Conservation (phyloP, 345 rosid species). For the Turritis glabra region DNA sequence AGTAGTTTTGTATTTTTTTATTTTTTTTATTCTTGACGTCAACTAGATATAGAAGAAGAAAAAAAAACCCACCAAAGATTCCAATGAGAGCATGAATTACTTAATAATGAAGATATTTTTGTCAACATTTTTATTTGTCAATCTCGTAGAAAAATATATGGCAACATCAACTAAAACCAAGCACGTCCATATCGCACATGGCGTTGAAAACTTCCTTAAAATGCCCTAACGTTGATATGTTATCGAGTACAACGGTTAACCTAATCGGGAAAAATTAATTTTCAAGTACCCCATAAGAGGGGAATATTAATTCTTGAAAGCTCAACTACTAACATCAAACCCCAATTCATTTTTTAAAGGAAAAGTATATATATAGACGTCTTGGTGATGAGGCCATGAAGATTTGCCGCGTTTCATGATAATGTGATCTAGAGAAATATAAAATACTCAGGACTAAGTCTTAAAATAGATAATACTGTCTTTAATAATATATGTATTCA, state of each 20-base stretch:
- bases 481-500: neutral
- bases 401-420: neutral
- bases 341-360: neutral
- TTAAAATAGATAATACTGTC: neutral
- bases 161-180: neutral
- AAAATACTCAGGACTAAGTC: neutral
- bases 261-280: neutral
- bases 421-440: too few species aligned
- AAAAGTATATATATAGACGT: neutral
- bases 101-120: slow-evolving; percentile 11
- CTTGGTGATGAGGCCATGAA: neutral
- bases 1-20: neutral
- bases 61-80: neutral
- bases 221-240: neutral
- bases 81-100: slow-evolving; percentile 1
- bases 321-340: slow-evolving; percentile 8
- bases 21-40: neutral
- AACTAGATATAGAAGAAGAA: neutral
- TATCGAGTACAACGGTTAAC: slow-evolving; percentile 14
- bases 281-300: neutral
- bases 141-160: neutral
- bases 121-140: slow-evolving; percentile 8
- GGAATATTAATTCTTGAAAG: neutral
- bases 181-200: slow-evolving; percentile 7
- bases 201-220: slow-evolving; percentile 19